A percentile compares a stretch with the other conserved stretches of the same genome.
Conservation (phyloP, 2,329 filamentous ascomycete genomes). For the Phaeosphaeria sp. region DNA sequence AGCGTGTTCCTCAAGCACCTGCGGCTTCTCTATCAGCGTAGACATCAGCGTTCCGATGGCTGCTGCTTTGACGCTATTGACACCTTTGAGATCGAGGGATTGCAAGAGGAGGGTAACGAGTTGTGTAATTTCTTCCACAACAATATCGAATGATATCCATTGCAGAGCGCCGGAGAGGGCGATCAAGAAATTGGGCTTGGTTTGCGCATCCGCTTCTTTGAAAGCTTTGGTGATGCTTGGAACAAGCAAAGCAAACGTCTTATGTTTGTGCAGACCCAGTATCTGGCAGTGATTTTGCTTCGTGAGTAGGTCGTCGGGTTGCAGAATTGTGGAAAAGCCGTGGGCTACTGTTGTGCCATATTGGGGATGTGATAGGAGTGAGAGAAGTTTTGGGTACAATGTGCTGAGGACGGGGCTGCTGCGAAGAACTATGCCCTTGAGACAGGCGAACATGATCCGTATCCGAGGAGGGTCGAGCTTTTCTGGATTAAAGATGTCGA, state of each 20-base stretch:
- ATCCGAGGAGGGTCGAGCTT: slow-evolving; percentile 52
- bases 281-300: slow-evolving; percentile 67
- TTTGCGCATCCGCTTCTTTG: slow-evolving; percentile 49
- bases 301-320: slow-evolving; percentile 66
- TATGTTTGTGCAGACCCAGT: slow-evolving; percentile 68
- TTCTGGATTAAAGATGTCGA: slow-evolving; percentile 40
- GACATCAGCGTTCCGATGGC: slow-evolving; percentile 65
- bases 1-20: slow-evolving; percentile 61
- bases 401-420: slow-evolving; percentile 54
- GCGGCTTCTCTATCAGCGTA: slow-evolving; percentile 64
- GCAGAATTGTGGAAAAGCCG: slow-evolving; percentile 65
- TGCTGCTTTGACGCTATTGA: slow-evolving; percentile 63
- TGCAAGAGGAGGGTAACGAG: slow-evolving; percentile 68
- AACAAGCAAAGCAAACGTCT: slow-evolving; percentile 65
- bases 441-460: slow-evolving; percentile 64
- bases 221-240: slow-evolving; percentile 63
- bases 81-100: slow-evolving; percentile 62
- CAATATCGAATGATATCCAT: slow-evolving; percentile 65
- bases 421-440: slow-evolving; percentile 67
- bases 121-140: slow-evolving; percentile 64
- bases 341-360: slow-evolving; percentile 61
- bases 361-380: slow-evolving; percentile 55
- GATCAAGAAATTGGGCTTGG: slow-evolving; percentile 68
- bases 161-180: slow-evolving; percentile 68
- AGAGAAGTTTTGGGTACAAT: slow-evolving; percentile 55